These are phyloP conservation scores for Colletotrichum musicola DNA, from an alignment of 2,329 filamentous ascomycete genomes.

Conservation along the genomic window DNA sequence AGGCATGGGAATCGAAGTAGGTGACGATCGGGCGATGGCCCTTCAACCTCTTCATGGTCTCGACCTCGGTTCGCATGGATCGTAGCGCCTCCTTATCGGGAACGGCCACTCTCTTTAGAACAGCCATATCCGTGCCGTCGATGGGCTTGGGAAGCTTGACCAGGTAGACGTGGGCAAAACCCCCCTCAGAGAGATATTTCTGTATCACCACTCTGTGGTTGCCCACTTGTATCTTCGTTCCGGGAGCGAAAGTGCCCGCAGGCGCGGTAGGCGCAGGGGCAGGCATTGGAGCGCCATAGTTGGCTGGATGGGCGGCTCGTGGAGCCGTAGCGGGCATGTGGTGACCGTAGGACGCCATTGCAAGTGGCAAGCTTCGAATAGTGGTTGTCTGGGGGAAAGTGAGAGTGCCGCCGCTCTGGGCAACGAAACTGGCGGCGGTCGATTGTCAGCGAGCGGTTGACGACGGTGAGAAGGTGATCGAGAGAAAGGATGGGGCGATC, in stretches of 20 bases:
- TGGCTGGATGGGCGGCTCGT: conserved; percentile 51
- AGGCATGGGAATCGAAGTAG: conserved; percentile 98
- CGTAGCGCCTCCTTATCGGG: conserved; percentile 95
- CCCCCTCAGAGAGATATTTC: conserved; percentile 97
- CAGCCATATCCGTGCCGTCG: conserved; percentile 83
- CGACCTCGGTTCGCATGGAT: conserved; percentile 97
- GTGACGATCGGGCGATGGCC: conserved; percentile 96
- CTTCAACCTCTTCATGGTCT: conserved; percentile 99
- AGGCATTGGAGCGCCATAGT: conserved; percentile 58
- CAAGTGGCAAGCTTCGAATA: neutral
- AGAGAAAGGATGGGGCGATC: conserved; percentile 9
- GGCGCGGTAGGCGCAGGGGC: conserved; percentile 61
- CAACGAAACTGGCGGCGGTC: conserved; percentile 11
- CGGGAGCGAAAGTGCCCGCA: conserved; percentile 90
- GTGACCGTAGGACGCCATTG: conserved; percentile 39
- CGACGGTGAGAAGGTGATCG: conserved; percentile 6
- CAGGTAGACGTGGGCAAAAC: conserved; percentile 98
- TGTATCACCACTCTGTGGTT: conserved; percentile 93
- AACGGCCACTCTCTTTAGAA: conserved; percentile 95
- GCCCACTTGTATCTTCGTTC: conserved; percentile 97
- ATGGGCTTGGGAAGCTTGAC: conserved; percentile 85
- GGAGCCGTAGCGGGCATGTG: conserved; percentile 36
- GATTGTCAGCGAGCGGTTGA: conserved; percentile 27
- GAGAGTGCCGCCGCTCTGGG: conserved; percentile 19
- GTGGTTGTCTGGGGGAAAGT: conserved; percentile 2